phyloP scores from a whole-genome alignment of 1,284 basidiomycete genomes.

The Puccinia brachypodii region DNA sequence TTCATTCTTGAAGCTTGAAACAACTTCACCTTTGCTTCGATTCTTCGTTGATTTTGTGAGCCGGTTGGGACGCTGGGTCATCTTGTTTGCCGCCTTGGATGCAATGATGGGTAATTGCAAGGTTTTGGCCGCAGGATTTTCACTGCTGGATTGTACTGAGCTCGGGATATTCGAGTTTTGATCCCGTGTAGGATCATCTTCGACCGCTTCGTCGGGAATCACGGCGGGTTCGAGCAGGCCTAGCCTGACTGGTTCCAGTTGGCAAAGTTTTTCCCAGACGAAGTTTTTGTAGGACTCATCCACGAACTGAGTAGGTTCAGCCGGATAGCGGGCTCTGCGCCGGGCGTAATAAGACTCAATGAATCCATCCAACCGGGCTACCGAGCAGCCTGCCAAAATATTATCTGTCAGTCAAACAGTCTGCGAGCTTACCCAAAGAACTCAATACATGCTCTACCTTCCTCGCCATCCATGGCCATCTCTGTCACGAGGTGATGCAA shows the following conservation, averaged over 20 bases:
- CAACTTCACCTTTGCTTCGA: conserved; percentile 1
- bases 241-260: conserved; percentile 44
- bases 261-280: conserved; percentile 44
- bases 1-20: neutral
- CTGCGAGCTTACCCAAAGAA: neutral
- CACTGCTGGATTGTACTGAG: neutral
- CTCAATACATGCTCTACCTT: conserved; percentile 15
- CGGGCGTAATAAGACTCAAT: conserved; percentile 41
- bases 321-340: conserved; percentile 15
- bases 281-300: conserved; percentile 44
- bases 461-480: conserved; percentile 49
- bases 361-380: conserved; percentile 44
- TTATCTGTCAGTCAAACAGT: conserved; percentile 6
- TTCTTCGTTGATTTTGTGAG: conserved; percentile 27
- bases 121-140: neutral
- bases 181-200: neutral
- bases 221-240: conserved; percentile 19
- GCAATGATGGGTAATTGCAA: conserved; percentile 31
- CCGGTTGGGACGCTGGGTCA: conserved; percentile 42
- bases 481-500: conserved; percentile 34
- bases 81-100: conserved; percentile 31
- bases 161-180: neutral
- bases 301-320: conserved; percentile 35
- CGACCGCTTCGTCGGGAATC: neutral
- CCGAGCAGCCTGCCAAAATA: conserved; percentile 31